A percentile compares a stretch with the other conserved stretches of the same genome.
Evolutionary conservation across 768 basidiomycete genomes (phyloP).

Genomic region (Lactarius vividus): DNA sequence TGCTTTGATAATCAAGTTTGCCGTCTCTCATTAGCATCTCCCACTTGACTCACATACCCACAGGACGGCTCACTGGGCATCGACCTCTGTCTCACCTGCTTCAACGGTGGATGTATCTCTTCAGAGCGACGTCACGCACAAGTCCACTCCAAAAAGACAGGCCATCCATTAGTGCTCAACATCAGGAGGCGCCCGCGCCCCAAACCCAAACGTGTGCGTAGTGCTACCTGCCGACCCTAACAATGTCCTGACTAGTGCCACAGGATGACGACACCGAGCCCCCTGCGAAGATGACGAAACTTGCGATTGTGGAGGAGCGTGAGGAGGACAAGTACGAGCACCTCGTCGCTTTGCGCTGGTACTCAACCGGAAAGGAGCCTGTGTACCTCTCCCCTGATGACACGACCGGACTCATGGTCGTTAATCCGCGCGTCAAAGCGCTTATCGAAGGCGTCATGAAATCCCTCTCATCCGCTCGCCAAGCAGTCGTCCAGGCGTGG

Average conservation of each 20-base stretch:
- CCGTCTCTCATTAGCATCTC: background rate
- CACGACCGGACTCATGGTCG: conserved; percentile 43
- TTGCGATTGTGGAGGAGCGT: conserved; percentile 81
- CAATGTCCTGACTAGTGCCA: background rate
- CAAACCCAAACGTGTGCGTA: conserved; percentile 60
- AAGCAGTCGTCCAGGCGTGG: conserved; percentile 96
- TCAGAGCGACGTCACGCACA: conserved; percentile 65
- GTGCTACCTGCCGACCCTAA: background rate
- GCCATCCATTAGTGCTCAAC: conserved; percentile 77
- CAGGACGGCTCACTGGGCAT: conserved; percentile 75
- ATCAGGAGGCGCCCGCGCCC: conserved; percentile 72
- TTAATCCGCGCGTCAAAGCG: conserved; percentile 45
- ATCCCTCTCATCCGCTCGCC: conserved; percentile 83
- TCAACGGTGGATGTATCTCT: conserved; percentile 86
- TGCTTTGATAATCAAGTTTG: conserved; percentile 91
- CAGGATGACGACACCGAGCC: conserved; percentile 78
- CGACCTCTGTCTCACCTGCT: conserved; percentile 89
- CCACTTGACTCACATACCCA: background rate
- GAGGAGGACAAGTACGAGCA: conserved; percentile 89
- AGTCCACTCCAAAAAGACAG: conserved; percentile 67
- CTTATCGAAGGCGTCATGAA: conserved; percentile 70
- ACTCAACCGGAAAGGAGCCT: conserved; percentile 55
- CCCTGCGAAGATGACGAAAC: conserved; percentile 83
- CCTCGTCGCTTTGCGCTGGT: conserved; percentile 65
- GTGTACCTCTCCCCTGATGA: conserved; percentile 37